A percentile compares a stretch with the other conserved stretches of the same genome.
Conservation (phyloP, 1,284 basidiomycete species). For the Neotropicomus parvogracilis region DNA sequence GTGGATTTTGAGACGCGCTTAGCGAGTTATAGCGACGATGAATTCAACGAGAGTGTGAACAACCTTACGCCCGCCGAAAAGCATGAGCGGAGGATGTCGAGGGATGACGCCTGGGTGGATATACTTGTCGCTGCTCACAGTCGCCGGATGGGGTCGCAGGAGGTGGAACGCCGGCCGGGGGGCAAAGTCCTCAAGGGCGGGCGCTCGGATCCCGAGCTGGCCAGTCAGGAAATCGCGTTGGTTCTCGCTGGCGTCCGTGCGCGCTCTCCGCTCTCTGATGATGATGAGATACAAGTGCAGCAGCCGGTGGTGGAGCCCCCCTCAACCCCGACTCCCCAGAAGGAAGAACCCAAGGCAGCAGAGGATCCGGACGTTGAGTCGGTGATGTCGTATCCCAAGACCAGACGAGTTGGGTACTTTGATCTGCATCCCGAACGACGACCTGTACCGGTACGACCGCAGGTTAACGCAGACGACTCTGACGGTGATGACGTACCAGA, state of each 20-base stretch:
- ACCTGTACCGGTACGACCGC: slow-evolving; percentile 30
- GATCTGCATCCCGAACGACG: slow-evolving; percentile 59
- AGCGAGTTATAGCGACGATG: slow-evolving; percentile 64
- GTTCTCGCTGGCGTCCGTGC: slow-evolving; percentile 64
- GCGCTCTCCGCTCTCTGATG: slow-evolving; percentile 47
- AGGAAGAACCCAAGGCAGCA: slow-evolving; percentile 35
- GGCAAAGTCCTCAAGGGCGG: slow-evolving; percentile 35
- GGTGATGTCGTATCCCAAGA: slow-evolving; percentile 36
- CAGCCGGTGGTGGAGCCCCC: slow-evolving; percentile 9
- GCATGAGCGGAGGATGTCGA: slow-evolving; percentile 54
- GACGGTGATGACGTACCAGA: slow-evolving; percentile 35
- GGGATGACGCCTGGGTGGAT: slow-evolving; percentile 78
- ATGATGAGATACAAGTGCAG: slow-evolving; percentile 25
- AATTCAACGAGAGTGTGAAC: slow-evolving; percentile 36
- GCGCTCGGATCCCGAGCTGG: slow-evolving; percentile 63
- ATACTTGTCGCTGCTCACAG: slow-evolving; percentile 71
- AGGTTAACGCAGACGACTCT: slow-evolving; percentile 31
- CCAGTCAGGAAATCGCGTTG: slow-evolving; percentile 66
- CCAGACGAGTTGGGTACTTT: slow-evolving; percentile 59
- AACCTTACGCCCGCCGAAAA: slow-evolving; percentile 35
- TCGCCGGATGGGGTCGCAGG: slow-evolving; percentile 59
- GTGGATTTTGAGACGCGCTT: slow-evolving; percentile 74
- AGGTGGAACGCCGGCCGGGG: slow-evolving; percentile 41
- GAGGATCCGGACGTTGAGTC: slow-evolving; percentile 34
- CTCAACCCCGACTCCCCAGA: slow-evolving; percentile 8